Conservation (phyloP, 176 grass and related monocot species). For the Oryza coarctata region DNA sequence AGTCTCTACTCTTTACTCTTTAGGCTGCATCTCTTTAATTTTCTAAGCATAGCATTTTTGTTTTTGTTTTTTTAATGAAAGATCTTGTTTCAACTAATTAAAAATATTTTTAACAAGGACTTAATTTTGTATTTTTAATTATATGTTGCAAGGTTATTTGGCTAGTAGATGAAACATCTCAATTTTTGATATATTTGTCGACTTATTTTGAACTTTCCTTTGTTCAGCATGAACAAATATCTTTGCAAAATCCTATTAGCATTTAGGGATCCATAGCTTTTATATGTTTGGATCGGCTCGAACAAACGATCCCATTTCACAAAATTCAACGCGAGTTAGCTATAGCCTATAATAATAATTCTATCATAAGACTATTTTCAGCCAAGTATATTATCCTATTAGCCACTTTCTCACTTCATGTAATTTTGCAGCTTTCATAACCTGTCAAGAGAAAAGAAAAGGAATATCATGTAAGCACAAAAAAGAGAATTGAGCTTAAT, state of each 20-base stretch:
- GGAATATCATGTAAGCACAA: neutral
- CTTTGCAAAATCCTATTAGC: neutral
- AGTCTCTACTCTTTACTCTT: no score
- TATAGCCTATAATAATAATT: neutral
- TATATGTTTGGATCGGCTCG: neutral
- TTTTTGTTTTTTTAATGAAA: no score
- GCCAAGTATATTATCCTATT: neutral
- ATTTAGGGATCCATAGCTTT: neutral
- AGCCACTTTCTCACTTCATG: neutral
- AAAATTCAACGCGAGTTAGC: neutral
- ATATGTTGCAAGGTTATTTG: no score
- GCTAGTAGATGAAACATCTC: neutral
- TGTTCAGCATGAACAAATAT: neutral
- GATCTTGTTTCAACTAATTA: no score
- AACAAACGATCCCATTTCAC: neutral
- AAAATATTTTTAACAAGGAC: no score
- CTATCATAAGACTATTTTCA: neutral
- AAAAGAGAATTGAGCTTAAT: neutral
- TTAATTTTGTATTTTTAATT: neutral
- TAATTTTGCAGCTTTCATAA: conserved; percentile 63
- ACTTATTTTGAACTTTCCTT: neutral
- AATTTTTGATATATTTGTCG: neutral
- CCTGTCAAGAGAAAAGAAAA: conserved; percentile 19
- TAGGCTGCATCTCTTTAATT: no score
- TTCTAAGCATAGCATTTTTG: no score